Evolutionary conservation across 75 land plant genomes (phyloP).

Genomic region (Sequoia sempervirens): DNA sequence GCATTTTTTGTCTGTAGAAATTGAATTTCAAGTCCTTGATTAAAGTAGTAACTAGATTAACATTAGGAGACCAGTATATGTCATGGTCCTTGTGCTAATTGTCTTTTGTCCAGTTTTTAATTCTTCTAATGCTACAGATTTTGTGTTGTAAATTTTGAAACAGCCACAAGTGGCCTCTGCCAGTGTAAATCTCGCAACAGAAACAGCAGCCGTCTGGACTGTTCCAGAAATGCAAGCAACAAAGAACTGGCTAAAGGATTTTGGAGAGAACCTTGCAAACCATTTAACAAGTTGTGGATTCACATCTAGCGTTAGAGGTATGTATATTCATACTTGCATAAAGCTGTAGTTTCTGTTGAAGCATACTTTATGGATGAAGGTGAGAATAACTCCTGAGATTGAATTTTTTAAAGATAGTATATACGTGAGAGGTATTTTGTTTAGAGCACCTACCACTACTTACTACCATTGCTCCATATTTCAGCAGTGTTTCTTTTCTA

Average conservation of each 20-base stretch:
- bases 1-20: neutral
- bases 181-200: slow-evolving; percentile 84
- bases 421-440: neutral
- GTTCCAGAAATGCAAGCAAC: slow-evolving; percentile 38
- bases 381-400: neutral
- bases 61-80: neutral
- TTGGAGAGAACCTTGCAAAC: slow-evolving; percentile 82
- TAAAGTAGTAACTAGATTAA: neutral
- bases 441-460: neutral
- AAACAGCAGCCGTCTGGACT: slow-evolving; percentile 74
- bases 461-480: neutral
- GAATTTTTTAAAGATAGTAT: neutral
- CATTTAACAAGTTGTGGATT: slow-evolving; percentile 91
- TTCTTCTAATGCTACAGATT: neutral
- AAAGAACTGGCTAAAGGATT: slow-evolving; percentile 39
- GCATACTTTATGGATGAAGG: neutral
- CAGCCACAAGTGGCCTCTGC: slow-evolving; percentile 89
- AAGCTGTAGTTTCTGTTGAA: neutral
- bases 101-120: neutral
- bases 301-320: slow-evolving; percentile 74
- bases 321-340: neutral
- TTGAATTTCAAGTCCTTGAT: slow-evolving; percentile 1
- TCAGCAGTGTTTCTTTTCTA: neutral
- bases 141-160: slow-evolving; percentile 11
- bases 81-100: neutral